Percentiles rank a stretch among this genome's conserved stretches.
Evolutionary conservation across 306 rosid genomes (phyloP).

Genomic region (Prunus armeniaca): DNA sequence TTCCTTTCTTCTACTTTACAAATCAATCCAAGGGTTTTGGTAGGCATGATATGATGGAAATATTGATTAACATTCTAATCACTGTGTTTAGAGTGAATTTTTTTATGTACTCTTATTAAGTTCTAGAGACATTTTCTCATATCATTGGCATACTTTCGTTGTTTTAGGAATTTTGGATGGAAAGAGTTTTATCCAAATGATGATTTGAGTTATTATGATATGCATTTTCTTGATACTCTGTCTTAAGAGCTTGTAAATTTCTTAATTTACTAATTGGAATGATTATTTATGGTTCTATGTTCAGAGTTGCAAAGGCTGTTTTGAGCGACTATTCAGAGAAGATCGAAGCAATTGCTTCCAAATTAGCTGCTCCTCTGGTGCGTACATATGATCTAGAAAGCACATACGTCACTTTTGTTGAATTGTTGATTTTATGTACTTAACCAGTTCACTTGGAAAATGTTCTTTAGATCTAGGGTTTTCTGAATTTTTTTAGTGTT

Average conservation of each 20-base stretch:
- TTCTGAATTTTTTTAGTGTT: background rate
- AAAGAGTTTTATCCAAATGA: background rate
- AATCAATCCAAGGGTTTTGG: background rate
- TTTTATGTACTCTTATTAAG: too few species aligned
- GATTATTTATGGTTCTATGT: background rate
- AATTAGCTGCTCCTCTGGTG: slow-evolving; percentile 50
- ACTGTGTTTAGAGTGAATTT: background rate
- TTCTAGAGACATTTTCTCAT: background rate
- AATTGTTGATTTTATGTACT: background rate
- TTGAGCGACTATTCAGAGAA: slow-evolving; percentile 77
- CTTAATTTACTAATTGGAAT: background rate
- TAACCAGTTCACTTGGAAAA: background rate
- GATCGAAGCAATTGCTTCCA: slow-evolving; percentile 78
- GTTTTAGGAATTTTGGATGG: background rate
- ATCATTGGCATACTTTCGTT: background rate
- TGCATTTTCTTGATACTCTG: background rate
- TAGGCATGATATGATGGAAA: background rate
- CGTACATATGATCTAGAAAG: slow-evolving; percentile 20
- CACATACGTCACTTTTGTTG: background rate
- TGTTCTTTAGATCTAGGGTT: background rate
- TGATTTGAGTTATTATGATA: background rate
- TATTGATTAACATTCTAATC: background rate
- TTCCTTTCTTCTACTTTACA: background rate
- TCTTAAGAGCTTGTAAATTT: background rate
- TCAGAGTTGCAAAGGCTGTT: slow-evolving; percentile 74